Evolutionary conservation across 805 yeast species (phyloP).

Genomic region (Henningerozyma blattae): DNA sequence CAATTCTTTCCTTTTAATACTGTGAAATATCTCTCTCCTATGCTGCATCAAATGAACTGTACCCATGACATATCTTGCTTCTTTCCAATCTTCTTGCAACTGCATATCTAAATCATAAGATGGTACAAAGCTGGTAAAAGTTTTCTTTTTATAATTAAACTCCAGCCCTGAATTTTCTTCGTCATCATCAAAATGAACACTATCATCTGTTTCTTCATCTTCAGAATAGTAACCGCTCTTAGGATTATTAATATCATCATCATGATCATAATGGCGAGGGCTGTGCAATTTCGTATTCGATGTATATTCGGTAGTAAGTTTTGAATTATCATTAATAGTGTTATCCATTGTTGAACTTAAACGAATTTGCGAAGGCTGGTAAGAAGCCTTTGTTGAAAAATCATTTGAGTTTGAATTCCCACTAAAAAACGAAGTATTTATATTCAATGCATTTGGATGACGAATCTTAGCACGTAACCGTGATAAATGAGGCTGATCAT

Average conservation of each 20-base stretch:
- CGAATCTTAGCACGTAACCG: no score
- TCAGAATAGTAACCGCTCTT: neutral
- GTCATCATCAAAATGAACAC: neutral
- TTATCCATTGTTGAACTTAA: no score
- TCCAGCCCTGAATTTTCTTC: neutral
- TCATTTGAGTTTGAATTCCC: no score
- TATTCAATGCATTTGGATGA: no score
- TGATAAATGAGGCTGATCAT: no score
- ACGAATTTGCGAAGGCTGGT: no score
- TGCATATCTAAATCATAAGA: slow-evolving; percentile 14
- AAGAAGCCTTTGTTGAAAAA: no score
- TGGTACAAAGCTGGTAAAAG: no score
- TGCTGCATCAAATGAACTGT: slow-evolving; percentile 17
- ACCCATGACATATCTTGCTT: slow-evolving; percentile 14
- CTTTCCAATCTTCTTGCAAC: slow-evolving; percentile 16
- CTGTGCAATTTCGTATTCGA: no score
- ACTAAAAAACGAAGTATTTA: no score
- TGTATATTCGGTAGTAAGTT: no score
- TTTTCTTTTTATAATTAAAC: neutral
- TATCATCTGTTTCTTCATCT: neutral
- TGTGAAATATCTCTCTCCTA: slow-evolving; percentile 9
- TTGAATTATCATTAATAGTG: no score
- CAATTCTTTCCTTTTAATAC: slow-evolving; percentile 9
- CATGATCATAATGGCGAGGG: neutral
- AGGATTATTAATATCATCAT: neutral